Percentiles rank a stretch among this genome's conserved stretches.
These are phyloP conservation scores for Hymenoscyphus infarciens DNA, from an alignment of 2,329 filamentous ascomycete genomes.

Conservation along the genomic window DNA sequence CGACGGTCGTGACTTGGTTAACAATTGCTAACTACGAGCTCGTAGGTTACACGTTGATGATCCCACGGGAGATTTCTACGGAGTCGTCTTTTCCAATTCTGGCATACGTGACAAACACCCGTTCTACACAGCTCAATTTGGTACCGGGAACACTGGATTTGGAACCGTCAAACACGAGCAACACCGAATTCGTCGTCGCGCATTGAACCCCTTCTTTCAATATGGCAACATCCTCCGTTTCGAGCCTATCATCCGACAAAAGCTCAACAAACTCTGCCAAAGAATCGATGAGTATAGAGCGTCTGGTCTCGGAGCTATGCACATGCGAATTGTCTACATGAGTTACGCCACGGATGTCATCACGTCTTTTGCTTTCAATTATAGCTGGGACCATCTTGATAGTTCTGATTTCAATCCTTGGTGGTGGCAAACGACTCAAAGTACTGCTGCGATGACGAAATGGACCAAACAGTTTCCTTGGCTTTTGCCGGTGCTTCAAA, in stretches of 20 bases:
- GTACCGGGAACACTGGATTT: constrained; percentile 18
- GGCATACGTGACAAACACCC: constrained; percentile 11
- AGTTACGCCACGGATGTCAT: constrained; percentile 32
- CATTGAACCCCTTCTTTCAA: constrained; percentile 28
- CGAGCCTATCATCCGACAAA: constrained; percentile 23
- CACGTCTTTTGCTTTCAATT: constrained; percentile 32
- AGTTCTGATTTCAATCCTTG: constrained; percentile 23
- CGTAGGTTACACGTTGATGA: constrained; percentile 9
- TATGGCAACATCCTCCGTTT: constrained; percentile 19
- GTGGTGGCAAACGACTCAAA: constrained; percentile 23
- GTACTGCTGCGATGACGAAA: constrained; percentile 14
- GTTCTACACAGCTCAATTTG: constrained; percentile 14
- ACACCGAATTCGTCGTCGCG: constrained; percentile 24
- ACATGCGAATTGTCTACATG: constrained; percentile 20
- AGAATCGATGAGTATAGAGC: constrained; percentile 22
- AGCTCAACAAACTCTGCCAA: constrained; percentile 23
- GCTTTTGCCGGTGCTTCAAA: constrained; percentile 14
- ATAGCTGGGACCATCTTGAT: constrained; percentile 25
- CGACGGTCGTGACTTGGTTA: background rate
- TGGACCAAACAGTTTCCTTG: constrained; percentile 26
- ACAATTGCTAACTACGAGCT: background rate
- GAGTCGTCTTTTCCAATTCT: constrained; percentile 7
- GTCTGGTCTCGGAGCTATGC: constrained; percentile 12
- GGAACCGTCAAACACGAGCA: constrained; percentile 24
- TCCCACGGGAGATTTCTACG: constrained; percentile 12